Conservation (phyloP, 768 basidiomycete genomes). For the Hericium erinaceus region DNA sequence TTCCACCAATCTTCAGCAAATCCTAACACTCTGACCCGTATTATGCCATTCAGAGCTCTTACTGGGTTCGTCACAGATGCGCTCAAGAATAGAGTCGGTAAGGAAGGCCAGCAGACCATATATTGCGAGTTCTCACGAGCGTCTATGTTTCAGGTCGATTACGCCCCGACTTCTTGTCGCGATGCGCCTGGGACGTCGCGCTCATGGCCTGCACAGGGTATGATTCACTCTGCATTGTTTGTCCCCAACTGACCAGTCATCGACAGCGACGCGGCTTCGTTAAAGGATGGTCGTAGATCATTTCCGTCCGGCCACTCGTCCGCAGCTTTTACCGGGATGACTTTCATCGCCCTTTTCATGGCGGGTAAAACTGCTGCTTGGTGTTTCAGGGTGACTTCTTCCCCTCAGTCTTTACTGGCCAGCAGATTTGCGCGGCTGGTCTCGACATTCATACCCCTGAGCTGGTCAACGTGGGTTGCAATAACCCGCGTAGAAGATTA, state of each 20-base stretch:
- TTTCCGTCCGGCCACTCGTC: slow-evolving; percentile 69
- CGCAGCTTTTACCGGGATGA: slow-evolving; percentile 57
- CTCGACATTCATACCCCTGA: slow-evolving; percentile 44
- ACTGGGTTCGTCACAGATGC: slow-evolving; percentile 40
- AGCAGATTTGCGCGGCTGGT: slow-evolving; percentile 39
- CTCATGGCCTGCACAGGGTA: slow-evolving; percentile 48
- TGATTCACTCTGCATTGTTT: background rate
- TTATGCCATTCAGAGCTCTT: slow-evolving; percentile 28
- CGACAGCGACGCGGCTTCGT: slow-evolving; percentile 22
- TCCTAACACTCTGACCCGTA: background rate
- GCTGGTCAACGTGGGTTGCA: slow-evolving; percentile 52
- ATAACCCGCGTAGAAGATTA: slow-evolving; percentile 57
- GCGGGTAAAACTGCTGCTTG: slow-evolving; percentile 58
- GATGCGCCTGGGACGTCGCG: slow-evolving; percentile 50
- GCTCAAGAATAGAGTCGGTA: slow-evolving; percentile 52
- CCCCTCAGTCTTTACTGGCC: slow-evolving; percentile 28
- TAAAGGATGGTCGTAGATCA: slow-evolving; percentile 46
- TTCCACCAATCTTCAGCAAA: slow-evolving; percentile 1
- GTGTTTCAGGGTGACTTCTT: slow-evolving; percentile 34
- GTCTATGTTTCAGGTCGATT: slow-evolving; percentile 29
- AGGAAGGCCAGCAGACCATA: background rate
- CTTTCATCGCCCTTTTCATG: slow-evolving; percentile 50
- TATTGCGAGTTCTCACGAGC: background rate
- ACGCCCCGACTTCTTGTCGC: slow-evolving; percentile 57
- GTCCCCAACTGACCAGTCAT: background rate